phyloP scores from a whole-genome alignment of 805 yeast species.

The Torulaspora maleeae region DNA sequence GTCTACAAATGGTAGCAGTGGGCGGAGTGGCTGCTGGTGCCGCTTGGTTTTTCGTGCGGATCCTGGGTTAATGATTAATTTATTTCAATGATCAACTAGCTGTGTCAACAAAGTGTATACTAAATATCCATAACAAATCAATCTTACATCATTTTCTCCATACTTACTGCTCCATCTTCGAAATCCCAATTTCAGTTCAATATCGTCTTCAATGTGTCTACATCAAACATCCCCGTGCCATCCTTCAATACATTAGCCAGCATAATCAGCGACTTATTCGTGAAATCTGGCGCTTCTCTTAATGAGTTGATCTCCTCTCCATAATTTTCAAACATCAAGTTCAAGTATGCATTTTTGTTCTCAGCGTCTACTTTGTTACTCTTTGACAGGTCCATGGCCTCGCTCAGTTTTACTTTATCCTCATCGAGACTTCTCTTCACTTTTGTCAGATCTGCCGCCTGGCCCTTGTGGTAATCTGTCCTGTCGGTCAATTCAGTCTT shows the following conservation, averaged over 20 bases:
- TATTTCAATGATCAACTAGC: background rate
- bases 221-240: conserved; percentile 56
- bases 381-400: conserved; percentile 1
- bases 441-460: conserved; percentile 31
- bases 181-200: conserved; percentile 14
- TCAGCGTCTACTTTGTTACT: conserved; percentile 14
- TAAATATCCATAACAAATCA: conserved; percentile 13
- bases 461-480: conserved; percentile 16
- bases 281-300: conserved; percentile 62
- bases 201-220: conserved; percentile 41
- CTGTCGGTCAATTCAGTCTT: conserved; percentile 35
- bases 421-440: conserved; percentile 31
- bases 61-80: conserved; percentile 45
- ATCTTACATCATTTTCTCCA: conserved; percentile 2
- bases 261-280: conserved; percentile 49
- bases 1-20: conserved; percentile 85
- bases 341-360: conserved; percentile 49
- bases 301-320: conserved; percentile 57
- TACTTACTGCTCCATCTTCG: background rate
- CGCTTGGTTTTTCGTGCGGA: conserved; percentile 86
- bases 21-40: conserved; percentile 98
- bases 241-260: conserved; percentile 56
- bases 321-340: conserved; percentile 52
- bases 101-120: conserved; percentile 8
- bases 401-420: conserved; percentile 19